Base-by-base conservation (phyloP, 2,329 filamentous ascomycete genomes). In the Colletotrichum sp. region DNA sequence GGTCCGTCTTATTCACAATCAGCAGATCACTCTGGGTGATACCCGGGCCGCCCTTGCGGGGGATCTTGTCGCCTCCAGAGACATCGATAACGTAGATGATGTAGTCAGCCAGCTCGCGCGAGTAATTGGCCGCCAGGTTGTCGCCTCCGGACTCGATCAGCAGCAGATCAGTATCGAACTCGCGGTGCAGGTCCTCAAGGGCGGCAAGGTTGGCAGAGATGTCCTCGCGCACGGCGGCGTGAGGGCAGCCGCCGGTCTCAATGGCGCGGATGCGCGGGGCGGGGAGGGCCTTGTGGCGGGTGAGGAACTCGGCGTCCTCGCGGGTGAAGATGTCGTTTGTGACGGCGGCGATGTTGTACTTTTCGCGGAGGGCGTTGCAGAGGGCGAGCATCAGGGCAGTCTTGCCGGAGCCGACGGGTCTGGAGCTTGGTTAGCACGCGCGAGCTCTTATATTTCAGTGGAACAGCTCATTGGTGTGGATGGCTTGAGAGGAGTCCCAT, bases 61-160 rank as follows among this genome's bases (percentile, higher is more conserved):
- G 97, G 67, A 99, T 94, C 90, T 99, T 99, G 85, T 99, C 97
- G 15, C 97, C 97, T 26, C 97, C 97, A 72, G 93, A 94, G 21
- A 99, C 97, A 85, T 99, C 97, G 80, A 99, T 99, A 34, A 99
- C 97, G 84, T 99, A 99, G 86, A 99, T 94, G 85, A 99, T 99
- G 84, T 94, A 99, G 85, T 99, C 97, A 3, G 97, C 97, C 79
- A 99, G 89, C 86, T 99, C 97, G 74, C 97, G 91, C 71, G 92
- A 95, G 90, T 99, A 99, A 88, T 99, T 99, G 6, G 97, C 97
- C 0, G 97, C 97, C 1, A 99, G 91, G 84, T 99, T 99, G 84
- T 99, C 97, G 74, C 97, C 97, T 60, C 97, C 97, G 21, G 93
- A 96, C 87, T 99, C 97, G 83, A 99, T 99, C 57, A 99, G 92